Conservation (phyloP, 805 yeast genomes). For the Millerozyma miso region DNA sequence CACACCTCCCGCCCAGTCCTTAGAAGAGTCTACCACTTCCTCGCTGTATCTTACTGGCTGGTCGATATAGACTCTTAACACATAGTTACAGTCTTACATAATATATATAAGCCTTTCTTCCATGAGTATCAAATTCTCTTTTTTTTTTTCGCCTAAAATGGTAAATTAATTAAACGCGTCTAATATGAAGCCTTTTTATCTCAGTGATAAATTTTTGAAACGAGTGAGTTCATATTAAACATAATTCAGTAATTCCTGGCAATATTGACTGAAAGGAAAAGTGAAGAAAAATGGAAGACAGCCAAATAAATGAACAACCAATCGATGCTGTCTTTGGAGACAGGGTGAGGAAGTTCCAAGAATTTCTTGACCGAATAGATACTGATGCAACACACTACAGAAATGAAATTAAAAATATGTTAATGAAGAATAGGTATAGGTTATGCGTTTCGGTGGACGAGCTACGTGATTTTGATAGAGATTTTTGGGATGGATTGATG, state of each 20-base stretch:
- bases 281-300: constrained; percentile 7
- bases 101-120: neutral
- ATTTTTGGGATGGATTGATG: constrained; percentile 73
- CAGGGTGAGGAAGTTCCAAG: constrained; percentile 83
- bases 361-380: constrained; percentile 60
- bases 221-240: constrained; percentile 1
- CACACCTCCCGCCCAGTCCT: constrained; percentile 6
- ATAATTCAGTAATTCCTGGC: neutral
- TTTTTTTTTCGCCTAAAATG: constrained; percentile 15
- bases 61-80: constrained; percentile 14
- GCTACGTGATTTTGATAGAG: constrained; percentile 74
- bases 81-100: neutral
- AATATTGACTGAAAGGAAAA: neutral
- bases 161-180: constrained; percentile 27
- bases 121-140: neutral
- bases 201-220: neutral
- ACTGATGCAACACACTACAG: constrained; percentile 60
- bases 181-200: neutral
- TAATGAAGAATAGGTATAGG: constrained; percentile 61
- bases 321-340: constrained; percentile 61
- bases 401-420: constrained; percentile 68
- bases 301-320: constrained; percentile 24
- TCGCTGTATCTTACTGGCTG: constrained; percentile 24
- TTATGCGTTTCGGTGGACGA: constrained; percentile 80
- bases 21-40: constrained; percentile 7